Conservation (phyloP, 225 moss, liverwort and hornwort genomes). For the Bryoerythrophyllum caledonicum region DNA sequence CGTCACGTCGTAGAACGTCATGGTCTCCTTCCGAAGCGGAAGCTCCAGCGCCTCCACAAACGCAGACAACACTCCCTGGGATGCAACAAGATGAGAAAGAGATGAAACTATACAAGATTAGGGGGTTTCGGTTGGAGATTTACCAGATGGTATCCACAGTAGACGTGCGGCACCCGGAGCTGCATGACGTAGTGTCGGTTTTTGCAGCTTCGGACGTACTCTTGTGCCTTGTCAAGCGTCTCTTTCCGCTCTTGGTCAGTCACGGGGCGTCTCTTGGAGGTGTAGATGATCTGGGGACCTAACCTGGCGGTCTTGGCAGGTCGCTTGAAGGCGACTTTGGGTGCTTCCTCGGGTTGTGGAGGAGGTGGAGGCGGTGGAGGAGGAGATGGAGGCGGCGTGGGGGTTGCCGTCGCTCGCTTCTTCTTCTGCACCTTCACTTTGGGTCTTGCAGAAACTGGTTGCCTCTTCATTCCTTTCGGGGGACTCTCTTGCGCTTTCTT, state of each 20-base stretch:
- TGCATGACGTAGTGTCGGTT: constrained; percentile 33
- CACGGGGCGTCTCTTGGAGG: constrained; percentile 40
- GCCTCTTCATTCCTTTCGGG: constrained; percentile 7
- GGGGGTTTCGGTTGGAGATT: background rate
- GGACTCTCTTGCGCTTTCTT: background rate
- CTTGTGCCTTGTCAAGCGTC: constrained; percentile 16
- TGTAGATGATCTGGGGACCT: constrained; percentile 12
- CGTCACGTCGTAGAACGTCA: constrained; percentile 28
- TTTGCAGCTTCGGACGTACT: background rate
- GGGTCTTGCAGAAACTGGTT: background rate
- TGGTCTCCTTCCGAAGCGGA: constrained; percentile 14
- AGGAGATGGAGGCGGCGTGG: background rate
- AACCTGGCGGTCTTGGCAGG: background rate
- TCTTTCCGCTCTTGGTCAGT: constrained; percentile 26
- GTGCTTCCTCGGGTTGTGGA: background rate
- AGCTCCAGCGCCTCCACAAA: constrained; percentile 35
- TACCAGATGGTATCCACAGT: constrained; percentile 52
- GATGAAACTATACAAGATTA: no score
- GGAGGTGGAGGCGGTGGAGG: background rate
- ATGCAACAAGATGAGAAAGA: background rate
- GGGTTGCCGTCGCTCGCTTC: background rate
- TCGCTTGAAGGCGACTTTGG: background rate
- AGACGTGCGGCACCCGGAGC: constrained; percentile 25
- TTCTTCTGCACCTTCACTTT: background rate
- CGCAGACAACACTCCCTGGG: constrained; percentile 25